phyloP scores from a whole-genome alignment of 1,139 yeast species.

The Pichia sp. region DNA sequence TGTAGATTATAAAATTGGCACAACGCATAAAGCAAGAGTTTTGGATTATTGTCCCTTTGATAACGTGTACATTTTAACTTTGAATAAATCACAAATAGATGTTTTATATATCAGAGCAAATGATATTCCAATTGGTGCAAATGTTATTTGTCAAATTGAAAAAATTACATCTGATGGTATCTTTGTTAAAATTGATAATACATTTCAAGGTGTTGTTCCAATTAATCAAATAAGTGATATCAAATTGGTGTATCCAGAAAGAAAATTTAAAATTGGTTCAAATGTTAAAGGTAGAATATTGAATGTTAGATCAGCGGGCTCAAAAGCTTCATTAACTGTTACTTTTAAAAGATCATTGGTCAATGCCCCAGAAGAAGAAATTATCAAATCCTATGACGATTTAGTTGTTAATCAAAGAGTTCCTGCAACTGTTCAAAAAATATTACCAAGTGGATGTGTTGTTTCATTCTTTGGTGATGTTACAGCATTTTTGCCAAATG shows the following conservation, averaged over 20 bases:
- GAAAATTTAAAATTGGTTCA: conserved; percentile 79
- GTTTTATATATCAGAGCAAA: conserved; percentile 58
- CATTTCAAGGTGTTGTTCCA: conserved; percentile 71
- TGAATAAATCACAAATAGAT: conserved; percentile 58
- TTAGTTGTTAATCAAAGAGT: conserved; percentile 57
- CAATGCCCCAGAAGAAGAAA: conserved; percentile 58
- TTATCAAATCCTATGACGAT: conserved; percentile 45
- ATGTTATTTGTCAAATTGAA: conserved; percentile 53
- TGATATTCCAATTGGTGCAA: conserved; percentile 74
- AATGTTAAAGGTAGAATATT: conserved; percentile 69
- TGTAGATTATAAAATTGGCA: conserved; percentile 51
- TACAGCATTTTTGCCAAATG: conserved; percentile 74
- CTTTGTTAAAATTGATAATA: conserved; percentile 54
- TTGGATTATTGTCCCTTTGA: conserved; percentile 65
- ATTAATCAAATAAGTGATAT: conserved; percentile 76
- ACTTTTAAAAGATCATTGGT: conserved; percentile 84
- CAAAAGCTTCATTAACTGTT: conserved; percentile 41
- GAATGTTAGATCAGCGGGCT: conserved; percentile 32
- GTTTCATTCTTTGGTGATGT: conserved; percentile 76
- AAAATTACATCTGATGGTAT: conserved; percentile 66
- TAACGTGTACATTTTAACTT: conserved; percentile 56
- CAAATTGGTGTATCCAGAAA: conserved; percentile 80
- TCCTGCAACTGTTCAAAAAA: conserved; percentile 66
- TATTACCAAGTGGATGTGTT: conserved; percentile 72
- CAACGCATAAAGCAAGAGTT: conserved; percentile 72